These are phyloP conservation scores for Lupinus albus DNA, from an alignment of 306 rosid species.

Conservation along the genomic window DNA sequence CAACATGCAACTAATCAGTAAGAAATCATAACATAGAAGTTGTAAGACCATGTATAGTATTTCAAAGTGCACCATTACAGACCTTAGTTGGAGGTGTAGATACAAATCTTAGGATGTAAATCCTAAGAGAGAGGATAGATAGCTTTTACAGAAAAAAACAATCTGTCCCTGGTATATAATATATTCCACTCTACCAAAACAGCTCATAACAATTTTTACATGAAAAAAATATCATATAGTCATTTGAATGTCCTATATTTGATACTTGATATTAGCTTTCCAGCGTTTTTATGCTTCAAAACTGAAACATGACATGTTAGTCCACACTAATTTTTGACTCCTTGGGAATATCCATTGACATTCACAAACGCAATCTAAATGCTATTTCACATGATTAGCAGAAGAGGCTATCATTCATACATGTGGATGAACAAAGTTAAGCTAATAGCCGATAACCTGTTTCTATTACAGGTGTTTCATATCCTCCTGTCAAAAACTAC, in stretches of 20 bases:
- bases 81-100: slow-evolving; percentile 18
- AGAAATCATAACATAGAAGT: slow-evolving; percentile 32
- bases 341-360: not conserved
- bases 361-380: slow-evolving; percentile 30
- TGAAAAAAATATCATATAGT: slow-evolving; percentile 12
- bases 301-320: slow-evolving; percentile 23
- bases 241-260: slow-evolving; percentile 5
- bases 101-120: not conserved
- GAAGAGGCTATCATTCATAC: slow-evolving; percentile 26
- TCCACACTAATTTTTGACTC: slow-evolving; percentile 8
- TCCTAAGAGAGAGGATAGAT: not conserved
- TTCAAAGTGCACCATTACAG: slow-evolving; percentile 30
- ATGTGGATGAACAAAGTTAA: not conserved
- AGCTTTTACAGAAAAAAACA: not conserved
- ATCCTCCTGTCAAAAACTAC: too few relatives aligned
- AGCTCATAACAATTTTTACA: not conserved
- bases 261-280: slow-evolving; percentile 1
- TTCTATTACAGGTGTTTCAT: not conserved
- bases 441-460: not conserved
- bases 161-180: slow-evolving; percentile 2
- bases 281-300: not conserved
- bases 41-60: not conserved
- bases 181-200: not conserved
- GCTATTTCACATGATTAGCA: slow-evolving; percentile 4
- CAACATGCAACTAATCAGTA: slow-evolving; percentile 12